phyloP scores from a whole-genome alignment of 345 rosid genomes.

The Rhodomyrtus tomentosa region DNA sequence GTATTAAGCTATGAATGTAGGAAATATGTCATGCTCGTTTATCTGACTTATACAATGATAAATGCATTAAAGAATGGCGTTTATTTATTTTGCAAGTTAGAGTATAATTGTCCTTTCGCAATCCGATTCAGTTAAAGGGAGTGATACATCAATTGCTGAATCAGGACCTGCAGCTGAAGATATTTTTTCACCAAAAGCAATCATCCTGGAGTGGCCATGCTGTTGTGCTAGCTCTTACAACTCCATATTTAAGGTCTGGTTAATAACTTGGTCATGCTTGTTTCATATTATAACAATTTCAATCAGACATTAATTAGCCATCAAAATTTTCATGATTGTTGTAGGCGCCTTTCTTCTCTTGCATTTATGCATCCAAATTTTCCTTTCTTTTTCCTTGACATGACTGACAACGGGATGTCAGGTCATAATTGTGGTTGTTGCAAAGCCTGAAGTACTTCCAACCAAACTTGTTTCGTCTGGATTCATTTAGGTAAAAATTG shows the following conservation, averaged over 20 bases:
- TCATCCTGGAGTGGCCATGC: constrained; percentile 1
- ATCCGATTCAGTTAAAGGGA: constrained; percentile 49
- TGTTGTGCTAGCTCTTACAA: no score
- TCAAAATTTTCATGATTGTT: constrained; percentile 13
- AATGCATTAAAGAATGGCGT: not conserved
- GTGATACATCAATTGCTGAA: constrained; percentile 97
- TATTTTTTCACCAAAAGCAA: constrained; percentile 75
- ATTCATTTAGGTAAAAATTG: not conserved
- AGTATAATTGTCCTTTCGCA: not conserved
- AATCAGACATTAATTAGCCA: not conserved
- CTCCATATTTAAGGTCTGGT: no score
- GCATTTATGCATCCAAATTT: not conserved
- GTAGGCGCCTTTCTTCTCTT: not conserved
- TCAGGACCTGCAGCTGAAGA: constrained; percentile 99
- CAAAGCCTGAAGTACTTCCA: constrained; percentile 19
- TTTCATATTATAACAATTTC: no score
- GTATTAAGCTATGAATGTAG: not conserved
- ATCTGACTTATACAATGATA: not conserved
- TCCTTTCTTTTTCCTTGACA: not conserved
- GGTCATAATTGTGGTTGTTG: constrained; percentile 15
- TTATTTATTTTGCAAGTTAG: not conserved
- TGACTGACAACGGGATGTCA: not conserved
- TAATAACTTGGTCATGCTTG: no score
- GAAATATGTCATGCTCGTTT: not conserved
- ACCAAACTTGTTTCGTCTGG: not conserved